These are phyloP conservation scores for Aspergillus carbonarius DNA, from an alignment of 2,329 filamentous ascomycete genomes.

Conservation along the genomic window DNA sequence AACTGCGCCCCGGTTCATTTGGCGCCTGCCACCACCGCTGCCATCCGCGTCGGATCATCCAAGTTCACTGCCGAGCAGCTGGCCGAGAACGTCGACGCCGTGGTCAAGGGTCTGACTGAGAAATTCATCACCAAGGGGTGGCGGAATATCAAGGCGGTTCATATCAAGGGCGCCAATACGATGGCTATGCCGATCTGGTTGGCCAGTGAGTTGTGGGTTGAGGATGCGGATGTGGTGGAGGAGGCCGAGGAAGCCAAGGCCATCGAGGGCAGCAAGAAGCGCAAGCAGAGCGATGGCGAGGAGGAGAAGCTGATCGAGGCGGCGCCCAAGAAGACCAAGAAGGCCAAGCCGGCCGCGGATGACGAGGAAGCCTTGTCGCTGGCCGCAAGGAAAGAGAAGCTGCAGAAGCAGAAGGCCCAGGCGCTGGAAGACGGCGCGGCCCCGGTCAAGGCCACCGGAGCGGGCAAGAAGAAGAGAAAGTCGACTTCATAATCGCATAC, in stretches of 20 bases:
- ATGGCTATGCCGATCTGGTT: constrained; percentile 92
- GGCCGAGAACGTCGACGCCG: constrained; percentile 74
- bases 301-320: constrained; percentile 34
- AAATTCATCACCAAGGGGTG: constrained; percentile 84
- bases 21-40: constrained; percentile 73
- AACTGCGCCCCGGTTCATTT: constrained; percentile 77
- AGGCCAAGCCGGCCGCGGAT: constrained; percentile 36
- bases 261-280: constrained; percentile 56
- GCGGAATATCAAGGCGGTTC: constrained; percentile 79
- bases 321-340: constrained; percentile 42
- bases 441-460: constrained; percentile 14
- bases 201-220: constrained; percentile 86
- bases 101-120: constrained; percentile 67
- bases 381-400: constrained; percentile 48
- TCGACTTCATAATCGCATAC: constrained; percentile 34
- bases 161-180: constrained; percentile 88
- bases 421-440: constrained; percentile 44
- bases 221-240: constrained; percentile 70
- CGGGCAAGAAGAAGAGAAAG: constrained; percentile 42
- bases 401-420: constrained; percentile 51
- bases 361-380: constrained; percentile 37
- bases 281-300: constrained; percentile 39
- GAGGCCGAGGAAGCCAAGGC: constrained; percentile 37
- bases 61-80: constrained; percentile 73
- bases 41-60: constrained; percentile 75